Percentiles rank a stretch among this genome's conserved stretches.
These are phyloP conservation scores for Arabidopsis thaliana DNA, from an alignment of 345 rosid genomes.

Conservation along the genomic window TAIR10.1 NC_003076.8:23170501-23171000, in stretches of 20 bases:
- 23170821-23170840: conserved; percentile 22
- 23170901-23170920: conserved; percentile 16
- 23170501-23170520: not conserved
- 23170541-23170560: not conserved
- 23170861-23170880: conserved; percentile 30
- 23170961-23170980: conserved; percentile 3
- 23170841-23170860: conserved; percentile 36
- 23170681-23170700: conserved; percentile 42
- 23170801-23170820: conserved; percentile 5
- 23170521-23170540: not conserved
- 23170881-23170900: conserved; percentile 22
- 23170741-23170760: conserved; percentile 42
- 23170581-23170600: not conserved
- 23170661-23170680: conserved; percentile 32
- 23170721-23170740: conserved; percentile 48
- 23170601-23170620: not conserved
- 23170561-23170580: not conserved
- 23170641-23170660: conserved; percentile 41
- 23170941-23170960: conserved; percentile 19
- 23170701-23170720: conserved; percentile 46
- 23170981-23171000: not conserved
- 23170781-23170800: conserved; percentile 25
- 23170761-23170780: conserved; percentile 24
- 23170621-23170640: conserved; percentile 6
- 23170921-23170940: conserved; percentile 4